These are phyloP conservation scores for Fraxinus nigra DNA, from an alignment of 305 asterid species.

Conservation along the genomic window DNA sequence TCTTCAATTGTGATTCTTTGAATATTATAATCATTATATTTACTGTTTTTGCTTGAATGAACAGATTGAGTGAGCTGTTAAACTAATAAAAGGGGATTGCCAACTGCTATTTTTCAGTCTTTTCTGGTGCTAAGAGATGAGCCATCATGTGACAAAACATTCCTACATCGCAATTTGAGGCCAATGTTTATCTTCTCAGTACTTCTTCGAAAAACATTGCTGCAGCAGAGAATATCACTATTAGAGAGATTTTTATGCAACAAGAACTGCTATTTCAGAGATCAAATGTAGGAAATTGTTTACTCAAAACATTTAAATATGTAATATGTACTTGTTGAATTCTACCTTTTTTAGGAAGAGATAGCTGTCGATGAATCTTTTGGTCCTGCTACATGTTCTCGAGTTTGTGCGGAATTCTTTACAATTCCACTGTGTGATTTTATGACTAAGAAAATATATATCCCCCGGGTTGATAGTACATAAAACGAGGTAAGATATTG, in stretches of 20 bases:
- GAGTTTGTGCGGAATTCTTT: background rate
- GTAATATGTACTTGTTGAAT: background rate
- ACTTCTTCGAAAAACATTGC: slow-evolving; percentile 11
- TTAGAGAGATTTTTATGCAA: background rate
- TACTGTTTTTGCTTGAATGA: background rate
- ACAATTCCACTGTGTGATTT: background rate
- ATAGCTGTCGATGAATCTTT: background rate
- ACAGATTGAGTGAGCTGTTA: background rate
- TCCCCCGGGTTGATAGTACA: background rate
- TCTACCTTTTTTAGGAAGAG: background rate
- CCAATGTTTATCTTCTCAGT: slow-evolving; percentile 6
- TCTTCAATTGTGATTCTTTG: background rate
- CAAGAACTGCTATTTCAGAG: background rate
- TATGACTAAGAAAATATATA: background rate
- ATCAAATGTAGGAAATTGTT: background rate
- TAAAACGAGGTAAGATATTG: background rate
- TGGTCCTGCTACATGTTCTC: background rate
- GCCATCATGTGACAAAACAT: background rate
- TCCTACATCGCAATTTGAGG: background rate
- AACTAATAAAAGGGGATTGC: background rate
- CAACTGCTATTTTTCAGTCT: background rate
- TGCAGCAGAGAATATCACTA: background rate
- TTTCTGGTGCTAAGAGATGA: slow-evolving; percentile 2
- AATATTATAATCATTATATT: background rate
- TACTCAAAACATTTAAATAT: background rate